Evolutionary conservation across 441 rosid genomes (phyloP), one percentile per base, ranked within the genome.

Genomic region (Arabidopsis hybrid): DNA sequence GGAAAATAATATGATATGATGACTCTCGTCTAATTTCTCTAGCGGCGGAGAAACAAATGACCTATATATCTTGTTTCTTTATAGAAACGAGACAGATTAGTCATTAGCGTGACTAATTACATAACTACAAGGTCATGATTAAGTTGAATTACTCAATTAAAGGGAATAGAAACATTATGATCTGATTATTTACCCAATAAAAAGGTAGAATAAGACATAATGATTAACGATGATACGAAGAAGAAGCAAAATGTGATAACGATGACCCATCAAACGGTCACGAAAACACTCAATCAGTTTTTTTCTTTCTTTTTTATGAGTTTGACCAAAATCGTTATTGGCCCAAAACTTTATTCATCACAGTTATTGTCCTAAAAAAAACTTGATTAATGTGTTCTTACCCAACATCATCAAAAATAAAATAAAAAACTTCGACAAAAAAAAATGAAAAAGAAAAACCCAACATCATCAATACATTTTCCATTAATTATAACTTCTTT

Each of bases 221-320:
- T 76, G 79, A 76, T 75, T 69, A 62, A 6, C 18, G 26, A 67
- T 61, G 73, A 75, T 56, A 55, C 63, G 57, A 60, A 46, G 46
- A 53, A 17, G 31, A 58, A 51, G 14, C 36, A 57, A 31, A 76
- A 47, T 40, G 67, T 65, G 75, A 76, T 29, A 56, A 76, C 61
- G 71, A 76, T 63, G 75, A 76, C 70, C 52, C 71, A 69, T 69
- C 75, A 60, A 75, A 68, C 63, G 62, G 68, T 67, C 73, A 74
- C 47, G 36, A 68, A 75, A 69, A 62, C 74, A 62, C 64, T 63
- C 51, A 29, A 45, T 68, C 69, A 56, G 50, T 46, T 36, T 21
- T 39, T 43, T 7, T 2, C 8, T 52, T 26, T 26, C 12, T 68
- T 61, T 69, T 21, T 21, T 21, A 21, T 21, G 26, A 12, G 65